phyloP scores from a whole-genome alignment of 208 protist genomes.

The Leishmania tropica region DNA sequence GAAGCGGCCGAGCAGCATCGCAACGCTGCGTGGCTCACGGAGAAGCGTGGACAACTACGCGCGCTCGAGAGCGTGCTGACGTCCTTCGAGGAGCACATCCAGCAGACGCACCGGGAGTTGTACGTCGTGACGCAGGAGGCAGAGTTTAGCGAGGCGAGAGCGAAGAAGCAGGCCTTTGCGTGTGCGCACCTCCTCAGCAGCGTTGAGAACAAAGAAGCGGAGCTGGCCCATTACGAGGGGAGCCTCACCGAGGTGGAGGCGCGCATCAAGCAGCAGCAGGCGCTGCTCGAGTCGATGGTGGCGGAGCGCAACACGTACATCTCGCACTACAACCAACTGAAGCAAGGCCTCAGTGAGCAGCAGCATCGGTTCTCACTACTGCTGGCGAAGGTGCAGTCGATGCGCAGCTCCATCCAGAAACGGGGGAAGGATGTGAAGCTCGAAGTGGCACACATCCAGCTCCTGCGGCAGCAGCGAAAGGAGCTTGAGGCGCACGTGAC shows the following conservation, averaged over 20 bases:
- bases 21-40: slow-evolving; percentile 81
- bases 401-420: slow-evolving; percentile 94
- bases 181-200: slow-evolving; percentile 89
- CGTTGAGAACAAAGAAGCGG: slow-evolving; percentile 79
- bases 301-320: slow-evolving; percentile 96
- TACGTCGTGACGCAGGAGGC: slow-evolving; percentile 91
- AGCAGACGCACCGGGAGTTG: slow-evolving; percentile 86
- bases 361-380: slow-evolving; percentile 95
- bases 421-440: slow-evolving; percentile 52
- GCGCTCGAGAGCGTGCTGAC: slow-evolving; percentile 91
- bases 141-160: slow-evolving; percentile 76
- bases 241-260: slow-evolving; percentile 68
- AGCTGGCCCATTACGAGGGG: slow-evolving; percentile 87
- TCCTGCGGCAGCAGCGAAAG: slow-evolving; percentile 51
- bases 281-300: slow-evolving; percentile 92
- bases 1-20: slow-evolving; percentile 64
- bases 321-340: slow-evolving; percentile 95
- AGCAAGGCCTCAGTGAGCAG: slow-evolving; percentile 94
- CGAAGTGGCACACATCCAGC: slow-evolving; percentile 52
- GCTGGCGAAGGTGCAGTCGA: slow-evolving; percentile 92
- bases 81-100: slow-evolving; percentile 83
- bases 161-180: slow-evolving; percentile 59
- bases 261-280: slow-evolving; percentile 71
- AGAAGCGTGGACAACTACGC: slow-evolving; percentile 78
- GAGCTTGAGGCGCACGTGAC: slow-evolving; percentile 53